Base-by-base conservation (phyloP, 2,329 filamentous ascomycete genomes). In the Catunica adiposa region DNA sequence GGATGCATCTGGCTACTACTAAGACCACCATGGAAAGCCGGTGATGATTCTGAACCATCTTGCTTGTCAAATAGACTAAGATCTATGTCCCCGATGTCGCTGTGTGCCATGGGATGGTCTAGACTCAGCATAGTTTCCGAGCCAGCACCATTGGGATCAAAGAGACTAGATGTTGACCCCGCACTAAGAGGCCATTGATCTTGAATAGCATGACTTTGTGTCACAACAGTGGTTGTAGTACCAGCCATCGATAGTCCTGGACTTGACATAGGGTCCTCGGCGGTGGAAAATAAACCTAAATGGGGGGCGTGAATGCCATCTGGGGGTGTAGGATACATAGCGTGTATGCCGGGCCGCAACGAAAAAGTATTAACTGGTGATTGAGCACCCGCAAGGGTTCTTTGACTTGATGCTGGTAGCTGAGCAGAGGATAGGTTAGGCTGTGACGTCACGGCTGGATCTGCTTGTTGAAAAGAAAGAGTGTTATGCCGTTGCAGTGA, bases 51-150 rank as follows among this genome's bases (percentile, higher is more conserved):
- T 50, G 20, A 54, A 11, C 15, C 17, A 51, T 54, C 56, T 8
- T 40, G 29, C 46, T 54, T 54, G 9, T 84, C 85, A 61, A 90
- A 90, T 66, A 89, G 90, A 64, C 78, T 86, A 65, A 90, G 90
- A 63, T 92, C 86, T 4, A 80, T 85, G 61, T 92, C 86, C 1
- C 83, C 89, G n/a, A 90, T 74, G 61, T 81, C 78, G 60, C 79
- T 76, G n/a, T 81, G 78, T n/a, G 76, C 80, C 66, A 86, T 87
- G 61, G 17, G 23, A n/a, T 48, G 44, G 26, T 48, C 44, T 5
- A 48, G 14, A 3, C 44, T 48, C 38, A 25, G 25, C 40, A 48
- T 29, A 23, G 44, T 25, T 6, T 48, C 44, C 11, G 44, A 48
- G 11, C 44, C 44, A 22, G 22, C 9, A 25, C 50, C 50, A 15